Conservation (phyloP, 2,329 filamentous ascomycete species). For the Orbilia ellipsospora region DNA sequence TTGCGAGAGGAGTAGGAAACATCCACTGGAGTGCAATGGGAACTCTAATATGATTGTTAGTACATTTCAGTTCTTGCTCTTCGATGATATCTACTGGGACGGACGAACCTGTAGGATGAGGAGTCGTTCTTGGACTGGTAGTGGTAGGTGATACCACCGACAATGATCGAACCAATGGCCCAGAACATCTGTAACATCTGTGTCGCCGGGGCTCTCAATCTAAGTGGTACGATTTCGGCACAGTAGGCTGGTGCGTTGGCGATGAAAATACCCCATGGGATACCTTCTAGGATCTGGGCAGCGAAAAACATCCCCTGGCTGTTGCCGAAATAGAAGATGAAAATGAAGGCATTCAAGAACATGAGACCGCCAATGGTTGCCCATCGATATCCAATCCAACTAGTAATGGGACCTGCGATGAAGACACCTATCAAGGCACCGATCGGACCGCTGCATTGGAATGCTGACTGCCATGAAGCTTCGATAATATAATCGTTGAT, state of each 20-base stretch:
- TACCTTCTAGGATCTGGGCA: slow-evolving; percentile 58
- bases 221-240: slow-evolving; percentile 72
- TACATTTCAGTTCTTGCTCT: slow-evolving; percentile 57
- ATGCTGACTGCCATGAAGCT: slow-evolving; percentile 71
- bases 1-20: slow-evolving; percentile 75
- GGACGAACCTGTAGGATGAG: slow-evolving; percentile 71
- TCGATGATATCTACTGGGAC: slow-evolving; percentile 56
- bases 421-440: slow-evolving; percentile 55
- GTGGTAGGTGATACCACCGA: slow-evolving; percentile 76
- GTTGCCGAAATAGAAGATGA: slow-evolving; percentile 59
- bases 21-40: slow-evolving; percentile 82
- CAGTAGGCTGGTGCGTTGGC: slow-evolving; percentile 70
- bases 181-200: slow-evolving; percentile 72
- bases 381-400: slow-evolving; percentile 54
- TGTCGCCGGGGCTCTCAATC: slow-evolving; percentile 70
- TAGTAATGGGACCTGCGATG: slow-evolving; percentile 48
- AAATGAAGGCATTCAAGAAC: slow-evolving; percentile 57
- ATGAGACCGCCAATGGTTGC: slow-evolving; percentile 49
- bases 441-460: slow-evolving; percentile 65
- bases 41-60: slow-evolving; percentile 66
- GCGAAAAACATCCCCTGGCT: slow-evolving; percentile 59
- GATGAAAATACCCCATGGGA: slow-evolving; percentile 60
- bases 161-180: slow-evolving; percentile 74
- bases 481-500: slow-evolving; percentile 69
- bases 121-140: slow-evolving; percentile 74